A percentile compares a stretch with the other conserved stretches of the same genome.
Conservation (phyloP, 768 basidiomycete species). For the Agaricus subrufescens region DNA sequence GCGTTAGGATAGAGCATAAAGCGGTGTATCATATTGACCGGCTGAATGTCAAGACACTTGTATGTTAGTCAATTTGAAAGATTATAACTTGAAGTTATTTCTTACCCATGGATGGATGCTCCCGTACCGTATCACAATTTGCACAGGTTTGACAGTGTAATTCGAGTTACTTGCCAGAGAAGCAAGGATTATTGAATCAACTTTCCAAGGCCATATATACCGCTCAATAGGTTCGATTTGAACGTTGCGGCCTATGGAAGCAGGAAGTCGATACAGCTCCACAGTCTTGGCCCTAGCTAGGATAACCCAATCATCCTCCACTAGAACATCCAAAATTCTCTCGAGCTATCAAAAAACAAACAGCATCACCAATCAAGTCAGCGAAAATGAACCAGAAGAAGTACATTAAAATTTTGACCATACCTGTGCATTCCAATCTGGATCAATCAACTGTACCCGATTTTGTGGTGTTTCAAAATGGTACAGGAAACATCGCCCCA, state of each 20-base stretch:
- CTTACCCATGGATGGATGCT: constrained; percentile 54
- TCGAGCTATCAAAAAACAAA: constrained; percentile 24
- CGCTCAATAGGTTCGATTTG: constrained; percentile 38
- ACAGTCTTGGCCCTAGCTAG: constrained; percentile 36
- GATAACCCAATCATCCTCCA: constrained; percentile 40
- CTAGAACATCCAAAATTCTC: constrained; percentile 34
- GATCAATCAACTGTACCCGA: constrained; percentile 10
- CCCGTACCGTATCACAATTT: constrained; percentile 55
- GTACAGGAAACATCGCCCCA: constrained; percentile 4
- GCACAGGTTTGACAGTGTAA: constrained; percentile 20
- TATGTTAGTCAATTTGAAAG: background rate
- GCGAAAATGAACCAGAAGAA: constrained; percentile 2
- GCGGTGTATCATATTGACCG: constrained; percentile 65
- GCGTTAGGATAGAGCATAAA: constrained; percentile 46
- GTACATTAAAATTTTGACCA: background rate
- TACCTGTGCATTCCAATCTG: constrained; percentile 21
- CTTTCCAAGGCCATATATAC: constrained; percentile 51
- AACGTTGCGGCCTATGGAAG: constrained; percentile 14
- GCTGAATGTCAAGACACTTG: constrained; percentile 24
- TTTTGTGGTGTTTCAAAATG: constrained; percentile 2
- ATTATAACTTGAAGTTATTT: background rate
- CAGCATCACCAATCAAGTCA: background rate
- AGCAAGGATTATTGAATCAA: constrained; percentile 44
- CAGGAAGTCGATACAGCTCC: constrained; percentile 37
- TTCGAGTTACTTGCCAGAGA: background rate